Conservation (phyloP, 2,329 filamentous ascomycete genomes). For the Aureobasidium sp. region DNA sequence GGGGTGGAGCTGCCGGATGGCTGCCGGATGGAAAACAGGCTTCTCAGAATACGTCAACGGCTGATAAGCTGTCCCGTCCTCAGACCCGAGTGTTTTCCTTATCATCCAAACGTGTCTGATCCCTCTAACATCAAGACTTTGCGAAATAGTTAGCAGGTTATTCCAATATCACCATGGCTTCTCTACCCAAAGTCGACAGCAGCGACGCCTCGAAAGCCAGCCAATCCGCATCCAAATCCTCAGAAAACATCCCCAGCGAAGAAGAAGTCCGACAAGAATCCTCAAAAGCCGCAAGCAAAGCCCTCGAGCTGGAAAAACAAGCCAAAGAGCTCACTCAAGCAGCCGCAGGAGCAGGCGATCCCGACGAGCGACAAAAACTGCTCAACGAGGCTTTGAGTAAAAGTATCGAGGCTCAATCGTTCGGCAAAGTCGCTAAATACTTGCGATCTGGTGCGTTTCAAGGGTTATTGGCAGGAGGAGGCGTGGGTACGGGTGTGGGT, state of each 20-base stretch:
- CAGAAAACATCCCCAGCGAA: background rate
- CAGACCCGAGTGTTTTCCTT: background rate
- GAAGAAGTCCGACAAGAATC: constrained; percentile 20
- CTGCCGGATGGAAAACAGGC: background rate
- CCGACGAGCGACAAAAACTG: constrained; percentile 27
- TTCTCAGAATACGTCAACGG: background rate
- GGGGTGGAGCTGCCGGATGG: no score
- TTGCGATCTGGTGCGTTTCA: constrained; percentile 25
- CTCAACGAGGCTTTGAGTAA: constrained; percentile 26
- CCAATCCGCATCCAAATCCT: background rate
- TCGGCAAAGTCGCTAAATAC: constrained; percentile 29
- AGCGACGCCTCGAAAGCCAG: background rate
- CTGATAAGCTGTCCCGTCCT: background rate
- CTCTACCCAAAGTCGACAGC: no score
- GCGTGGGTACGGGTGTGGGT: constrained; percentile 25
- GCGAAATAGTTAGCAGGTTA: no score
- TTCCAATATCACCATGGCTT: no score
- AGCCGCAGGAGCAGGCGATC: constrained; percentile 25
- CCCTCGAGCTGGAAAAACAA: constrained; percentile 23
- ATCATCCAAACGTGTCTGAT: no score
- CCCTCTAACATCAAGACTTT: background rate
- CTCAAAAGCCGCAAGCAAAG: constrained; percentile 22
- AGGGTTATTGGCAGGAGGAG: constrained; percentile 25
- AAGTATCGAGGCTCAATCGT: constrained; percentile 25
- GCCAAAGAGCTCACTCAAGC: constrained; percentile 25